phyloP scores from a whole-genome alignment of 2,329 filamentous ascomycete genomes.

The Ceratocystis eucalypticola region DNA sequence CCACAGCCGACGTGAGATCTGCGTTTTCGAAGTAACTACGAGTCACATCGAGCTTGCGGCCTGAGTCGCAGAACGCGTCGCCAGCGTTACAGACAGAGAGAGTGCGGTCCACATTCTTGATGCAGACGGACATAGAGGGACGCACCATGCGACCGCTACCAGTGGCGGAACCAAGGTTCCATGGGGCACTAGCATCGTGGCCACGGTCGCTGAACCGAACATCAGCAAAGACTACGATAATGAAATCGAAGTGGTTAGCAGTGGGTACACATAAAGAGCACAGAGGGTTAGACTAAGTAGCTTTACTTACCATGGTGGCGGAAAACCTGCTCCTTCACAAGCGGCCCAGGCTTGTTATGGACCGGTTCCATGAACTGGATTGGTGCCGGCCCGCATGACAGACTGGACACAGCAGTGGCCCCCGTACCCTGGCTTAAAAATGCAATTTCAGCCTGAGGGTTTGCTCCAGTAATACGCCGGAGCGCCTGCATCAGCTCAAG shows the following conservation, averaged over 20 bases:
- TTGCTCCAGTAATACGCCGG: neutral
- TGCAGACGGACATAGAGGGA: neutral
- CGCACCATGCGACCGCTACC: conserved; percentile 3
- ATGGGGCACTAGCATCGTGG: conserved; percentile 5
- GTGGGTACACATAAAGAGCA: neutral
- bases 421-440: conserved; percentile 6
- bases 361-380: conserved; percentile 1
- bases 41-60: neutral
- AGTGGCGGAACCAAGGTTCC: neutral
- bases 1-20: neutral
- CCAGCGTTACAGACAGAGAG: neutral
- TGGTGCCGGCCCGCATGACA: conserved; percentile 5
- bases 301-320: neutral
- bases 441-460: neutral
- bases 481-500: conserved; percentile 5
- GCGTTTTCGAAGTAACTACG: neutral
- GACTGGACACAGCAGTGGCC: conserved; percentile 5
- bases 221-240: conserved; percentile 8
- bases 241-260: neutral
- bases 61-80: conserved; percentile 9
- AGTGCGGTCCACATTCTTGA: conserved; percentile 1
- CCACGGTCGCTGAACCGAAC: conserved; percentile 9
- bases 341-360: neutral
- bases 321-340: neutral
- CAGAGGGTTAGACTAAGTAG: neutral